Evolutionary conservation across 2,329 filamentous ascomycete genomes (phyloP), one percentile per base, ranked within the genome.

Genomic region (Chrysoporthe austroafricana): DNA sequence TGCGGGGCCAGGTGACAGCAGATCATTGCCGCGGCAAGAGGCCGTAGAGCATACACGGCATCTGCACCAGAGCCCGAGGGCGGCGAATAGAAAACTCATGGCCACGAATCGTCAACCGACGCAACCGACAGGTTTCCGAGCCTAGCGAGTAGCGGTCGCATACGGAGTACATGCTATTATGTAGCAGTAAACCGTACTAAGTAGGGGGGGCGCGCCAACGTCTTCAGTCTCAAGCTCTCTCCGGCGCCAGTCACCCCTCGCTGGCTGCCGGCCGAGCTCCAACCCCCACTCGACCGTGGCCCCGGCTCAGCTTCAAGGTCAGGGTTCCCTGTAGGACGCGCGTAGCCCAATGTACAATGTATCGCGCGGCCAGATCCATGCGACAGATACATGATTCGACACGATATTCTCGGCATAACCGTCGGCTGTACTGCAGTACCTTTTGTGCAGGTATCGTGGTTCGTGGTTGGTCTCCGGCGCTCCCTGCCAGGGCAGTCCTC

Each of bases 351-450:
- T 26, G 26, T 26, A 26, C 26, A 26, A 52, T 42, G 65, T 69
- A 63, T 56, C 62, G 59, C 44, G 16, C 62, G 32, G 48, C 58
- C 48, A 52, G 18, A n/a, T 48, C 48, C 18, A 64, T 36, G 61
- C 52, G 26, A 34, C 34, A 50, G 58, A 63, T 65, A 68, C 54
- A 39, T 46, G 42, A 59, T 66, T 39, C 61, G 52, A 68, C 54
- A 61, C 61, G 52, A 68, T 46, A 61, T 57, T 57, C 61, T 70
- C 69, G 69, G 69, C 69, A 69, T 54, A 69, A 70, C 63, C 56
- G 63, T 70, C 69, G 69, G 69, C 69, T 66, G 61, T 70, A 54
- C 50, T 54, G 26, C 32, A 34, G 13, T 32, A 70, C 66, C 66
- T 66, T 32, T 14, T 54, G 58, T 48, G 36, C 62, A 66, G 34